A percentile compares a stretch with the other conserved stretches of the same genome.
phyloP scores from a whole-genome alignment of 2,329 filamentous ascomycete species.

The Pestalotiopsis sp. region DNA sequence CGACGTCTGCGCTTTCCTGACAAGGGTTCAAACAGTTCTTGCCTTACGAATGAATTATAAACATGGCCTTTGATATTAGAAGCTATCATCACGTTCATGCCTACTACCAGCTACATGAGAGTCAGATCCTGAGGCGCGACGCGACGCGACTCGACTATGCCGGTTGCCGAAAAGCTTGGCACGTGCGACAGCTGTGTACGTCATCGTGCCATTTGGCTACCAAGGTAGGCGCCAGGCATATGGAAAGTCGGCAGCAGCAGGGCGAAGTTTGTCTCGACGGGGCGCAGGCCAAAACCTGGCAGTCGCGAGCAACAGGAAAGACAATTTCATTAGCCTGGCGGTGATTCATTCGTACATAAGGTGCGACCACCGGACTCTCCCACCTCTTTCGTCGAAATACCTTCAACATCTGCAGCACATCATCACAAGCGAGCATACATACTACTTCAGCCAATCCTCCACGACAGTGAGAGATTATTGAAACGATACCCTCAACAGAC shows the following conservation, averaged over 20 bases:
- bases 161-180: conserved; percentile 7
- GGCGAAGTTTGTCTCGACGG: conserved; percentile 3
- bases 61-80: neutral
- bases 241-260: neutral
- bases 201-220: conserved; percentile 4
- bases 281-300: neutral
- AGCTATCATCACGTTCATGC: neutral
- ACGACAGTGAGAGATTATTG: neutral
- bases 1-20: too few relatives aligned
- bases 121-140: neutral
- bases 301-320: neutral
- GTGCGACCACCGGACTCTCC: neutral
- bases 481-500: neutral
- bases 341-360: conserved; percentile 2
- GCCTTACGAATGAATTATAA: too few relatives aligned
- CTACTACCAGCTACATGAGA: neutral
- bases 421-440: neutral
- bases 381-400: neutral
- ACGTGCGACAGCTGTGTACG: conserved; percentile 1
- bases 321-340: neutral
- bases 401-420: neutral
- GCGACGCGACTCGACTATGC: conserved; percentile 1
- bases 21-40: too few relatives aligned
- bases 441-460: neutral
- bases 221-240: neutral